Conservation (phyloP, 2,329 filamentous ascomycete genomes). For the Fusarium guadeloupense region DNA sequence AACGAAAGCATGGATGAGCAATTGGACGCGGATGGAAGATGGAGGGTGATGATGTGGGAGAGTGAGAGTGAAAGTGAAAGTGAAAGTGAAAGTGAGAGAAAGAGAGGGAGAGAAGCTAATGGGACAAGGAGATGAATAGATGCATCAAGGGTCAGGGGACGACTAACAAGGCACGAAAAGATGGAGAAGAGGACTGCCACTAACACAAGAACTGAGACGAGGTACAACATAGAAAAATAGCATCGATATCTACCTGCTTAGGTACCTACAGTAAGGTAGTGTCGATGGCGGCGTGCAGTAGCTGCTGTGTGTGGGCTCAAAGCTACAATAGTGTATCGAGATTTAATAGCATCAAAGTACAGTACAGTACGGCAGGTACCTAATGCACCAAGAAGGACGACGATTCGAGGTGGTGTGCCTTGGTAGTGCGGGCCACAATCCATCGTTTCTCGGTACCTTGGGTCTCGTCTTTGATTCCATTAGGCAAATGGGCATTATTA, state of each 20-base stretch:
- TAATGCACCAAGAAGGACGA: constrained; percentile 8
- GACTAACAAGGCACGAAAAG: constrained; percentile 27
- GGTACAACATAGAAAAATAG: constrained; percentile 14
- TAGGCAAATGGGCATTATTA: not conserved
- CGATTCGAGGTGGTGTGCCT: constrained; percentile 27
- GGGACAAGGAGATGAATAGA: constrained; percentile 33
- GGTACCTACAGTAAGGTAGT: constrained; percentile 9
- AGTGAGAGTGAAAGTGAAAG: not conserved
- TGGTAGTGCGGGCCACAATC: constrained; percentile 21
- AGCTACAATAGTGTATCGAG: constrained; percentile 16
- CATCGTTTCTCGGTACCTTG: constrained; percentile 18
- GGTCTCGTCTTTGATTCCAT: constrained; percentile 11
- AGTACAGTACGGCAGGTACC: too few relatives aligned
- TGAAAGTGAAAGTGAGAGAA: not conserved
- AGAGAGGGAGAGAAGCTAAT: constrained; percentile 22
- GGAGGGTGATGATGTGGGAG: constrained; percentile 11
- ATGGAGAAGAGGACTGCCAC: constrained; percentile 40
- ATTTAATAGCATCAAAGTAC: constrained; percentile 12
- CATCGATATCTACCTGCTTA: constrained; percentile 4
- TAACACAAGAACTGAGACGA: constrained; percentile 32
- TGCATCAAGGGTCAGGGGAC: constrained; percentile 28
- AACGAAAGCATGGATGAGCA: constrained; percentile 18
- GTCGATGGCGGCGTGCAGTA: constrained; percentile 31
- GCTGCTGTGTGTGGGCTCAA: constrained; percentile 17
- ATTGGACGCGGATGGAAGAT: constrained; percentile 15